phyloP scores from a whole-genome alignment of 1,284 basidiomycete species.

The Ganoderma leucocontextum region DNA sequence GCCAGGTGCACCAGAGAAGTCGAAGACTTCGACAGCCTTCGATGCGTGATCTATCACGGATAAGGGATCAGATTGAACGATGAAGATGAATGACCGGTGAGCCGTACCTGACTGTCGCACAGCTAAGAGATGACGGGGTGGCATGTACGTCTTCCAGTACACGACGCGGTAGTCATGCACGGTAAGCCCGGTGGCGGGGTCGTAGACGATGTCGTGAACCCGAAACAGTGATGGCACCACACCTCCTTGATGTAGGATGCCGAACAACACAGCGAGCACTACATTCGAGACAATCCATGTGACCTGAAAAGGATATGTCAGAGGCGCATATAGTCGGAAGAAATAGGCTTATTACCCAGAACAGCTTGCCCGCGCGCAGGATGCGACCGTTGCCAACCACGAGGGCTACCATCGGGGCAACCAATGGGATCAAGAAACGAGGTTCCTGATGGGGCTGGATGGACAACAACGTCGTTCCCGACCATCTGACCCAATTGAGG shows the following conservation, averaged over 20 bases:
- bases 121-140: constrained; percentile 48
- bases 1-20: constrained; percentile 41
- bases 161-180: constrained; percentile 33
- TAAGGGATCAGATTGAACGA: constrained; percentile 4
- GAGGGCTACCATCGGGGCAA: constrained; percentile 45
- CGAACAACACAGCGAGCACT: constrained; percentile 44
- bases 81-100: neutral
- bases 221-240: constrained; percentile 49
- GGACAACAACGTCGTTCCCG: constrained; percentile 44
- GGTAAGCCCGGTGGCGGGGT: neutral
- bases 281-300: constrained; percentile 44
- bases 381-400: constrained; percentile 39
- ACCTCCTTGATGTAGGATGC: constrained; percentile 51
- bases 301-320: constrained; percentile 29
- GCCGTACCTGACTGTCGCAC: constrained; percentile 38
- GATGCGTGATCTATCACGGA: constrained; percentile 27
- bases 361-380: constrained; percentile 38
- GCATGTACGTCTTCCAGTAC: constrained; percentile 54
- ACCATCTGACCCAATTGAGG: constrained; percentile 41
- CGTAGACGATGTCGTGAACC: constrained; percentile 40
- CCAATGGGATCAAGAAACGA: constrained; percentile 49
- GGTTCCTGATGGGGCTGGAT: constrained; percentile 51
- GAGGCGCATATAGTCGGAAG: neutral
- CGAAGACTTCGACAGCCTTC: constrained; percentile 26
- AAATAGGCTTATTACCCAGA: constrained; percentile 44